phyloP scores from a whole-genome alignment of 2,329 filamentous ascomycete genomes.

The Ceratocystis colombiana region DNA sequence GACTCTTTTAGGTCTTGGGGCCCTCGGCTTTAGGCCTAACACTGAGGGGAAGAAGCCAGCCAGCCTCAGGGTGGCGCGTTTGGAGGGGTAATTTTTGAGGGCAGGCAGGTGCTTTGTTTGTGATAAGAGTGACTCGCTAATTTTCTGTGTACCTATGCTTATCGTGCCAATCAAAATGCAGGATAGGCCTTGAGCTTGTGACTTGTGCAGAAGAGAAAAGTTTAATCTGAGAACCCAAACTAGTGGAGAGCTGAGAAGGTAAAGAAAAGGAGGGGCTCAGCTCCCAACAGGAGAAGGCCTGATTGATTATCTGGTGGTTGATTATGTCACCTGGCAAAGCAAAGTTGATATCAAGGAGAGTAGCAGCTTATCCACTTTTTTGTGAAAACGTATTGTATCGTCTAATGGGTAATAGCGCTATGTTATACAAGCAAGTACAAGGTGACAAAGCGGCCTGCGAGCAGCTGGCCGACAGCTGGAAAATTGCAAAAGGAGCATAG shows the following conservation, averaged over 20 bases:
- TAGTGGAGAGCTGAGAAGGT: constrained; percentile 2
- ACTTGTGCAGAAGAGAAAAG: constrained; percentile 12
- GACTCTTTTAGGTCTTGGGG: background rate
- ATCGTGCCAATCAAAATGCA: constrained; percentile 11
- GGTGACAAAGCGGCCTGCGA: background rate
- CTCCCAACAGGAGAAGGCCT: background rate
- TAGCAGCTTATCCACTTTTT: background rate
- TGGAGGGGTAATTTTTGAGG: constrained; percentile 1
- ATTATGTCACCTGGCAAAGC: background rate
- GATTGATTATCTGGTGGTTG: background rate
- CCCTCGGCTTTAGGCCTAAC: background rate
- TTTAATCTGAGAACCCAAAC: background rate
- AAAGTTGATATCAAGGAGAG: background rate
- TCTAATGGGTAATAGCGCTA: background rate
- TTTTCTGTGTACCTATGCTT: background rate
- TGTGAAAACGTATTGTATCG: background rate
- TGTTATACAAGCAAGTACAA: background rate
- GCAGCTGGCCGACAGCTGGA: constrained; percentile 18
- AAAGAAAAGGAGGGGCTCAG: background rate
- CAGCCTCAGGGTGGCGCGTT: background rate
- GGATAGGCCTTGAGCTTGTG: background rate
- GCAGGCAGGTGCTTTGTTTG: background rate
- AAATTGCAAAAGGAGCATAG: constrained; percentile 17
- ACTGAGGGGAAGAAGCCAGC: background rate
- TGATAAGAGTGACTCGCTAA: background rate